Conservation (phyloP, 2,329 filamentous ascomycete genomes). For the Phaeosphaeriaceae sp. region DNA sequence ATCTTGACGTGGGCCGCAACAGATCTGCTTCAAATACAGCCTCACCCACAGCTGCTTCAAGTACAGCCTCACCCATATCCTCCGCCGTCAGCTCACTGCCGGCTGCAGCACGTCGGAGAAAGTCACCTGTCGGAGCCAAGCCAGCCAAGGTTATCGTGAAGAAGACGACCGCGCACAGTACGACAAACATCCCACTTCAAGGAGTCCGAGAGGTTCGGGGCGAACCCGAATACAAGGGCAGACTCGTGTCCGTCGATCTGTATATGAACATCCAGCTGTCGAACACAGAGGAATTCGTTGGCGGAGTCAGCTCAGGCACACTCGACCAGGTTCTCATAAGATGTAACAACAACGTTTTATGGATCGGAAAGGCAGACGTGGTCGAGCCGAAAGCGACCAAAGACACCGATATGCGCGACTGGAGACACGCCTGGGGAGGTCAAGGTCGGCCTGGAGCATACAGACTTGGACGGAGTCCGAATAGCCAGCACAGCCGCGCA, state of each 20-base stretch:
- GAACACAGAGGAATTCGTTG: slow-evolving; percentile 90
- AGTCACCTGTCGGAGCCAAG: slow-evolving; percentile 76
- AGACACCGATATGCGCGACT: slow-evolving; percentile 52
- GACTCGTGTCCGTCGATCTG: slow-evolving; percentile 89
- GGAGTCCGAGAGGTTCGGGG: too few relatives aligned
- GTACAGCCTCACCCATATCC: slow-evolving; percentile 67
- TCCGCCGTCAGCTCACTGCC: slow-evolving; percentile 63
- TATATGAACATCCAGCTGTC: slow-evolving; percentile 99
- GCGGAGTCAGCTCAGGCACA: slow-evolving; percentile 82
- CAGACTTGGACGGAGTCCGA: too few relatives aligned
- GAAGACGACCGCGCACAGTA: slow-evolving; percentile 71
- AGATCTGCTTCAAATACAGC: too few relatives aligned
- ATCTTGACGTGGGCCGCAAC: too few relatives aligned
- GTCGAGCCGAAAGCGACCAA: slow-evolving; percentile 51
- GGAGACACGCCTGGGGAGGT: slow-evolving; percentile 7
- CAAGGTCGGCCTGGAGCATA: too few relatives aligned
- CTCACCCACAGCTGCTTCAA: too few relatives aligned
- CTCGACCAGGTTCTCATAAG: slow-evolving; percentile 92
- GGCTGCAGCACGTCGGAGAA: slow-evolving; percentile 67
- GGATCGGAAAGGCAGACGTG: slow-evolving; percentile 72
- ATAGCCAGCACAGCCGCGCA: slow-evolving; percentile 12
- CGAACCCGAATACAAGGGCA: slow-evolving; percentile 95
- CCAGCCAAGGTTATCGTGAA: slow-evolving; percentile 82
- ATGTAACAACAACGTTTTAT: slow-evolving; percentile 99
- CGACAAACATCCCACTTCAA: too few relatives aligned